Evolutionary conservation across 2,329 filamentous ascomycete genomes (phyloP), one percentile per base, ranked within the genome.

Genomic region (Gaeumannomyces tritici): DNA sequence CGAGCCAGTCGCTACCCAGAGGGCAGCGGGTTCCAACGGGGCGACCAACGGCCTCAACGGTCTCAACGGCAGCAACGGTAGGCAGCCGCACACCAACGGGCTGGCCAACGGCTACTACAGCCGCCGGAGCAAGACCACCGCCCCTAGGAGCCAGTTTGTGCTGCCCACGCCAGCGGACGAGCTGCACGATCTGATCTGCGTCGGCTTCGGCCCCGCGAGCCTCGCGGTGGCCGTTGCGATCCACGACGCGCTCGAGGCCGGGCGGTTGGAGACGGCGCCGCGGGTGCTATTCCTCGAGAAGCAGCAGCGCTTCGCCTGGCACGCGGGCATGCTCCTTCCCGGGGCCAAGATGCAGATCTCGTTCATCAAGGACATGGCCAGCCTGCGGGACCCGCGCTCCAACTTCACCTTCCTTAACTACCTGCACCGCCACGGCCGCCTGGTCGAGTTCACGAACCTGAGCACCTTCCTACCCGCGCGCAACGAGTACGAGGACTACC

Each of bases 281-380:
- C 91, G 89, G 72, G 87, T 96, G 4, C 83, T 90, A 57, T 98
- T 97, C 75, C 76, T 98, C 28, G 93, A 98, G 79, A 89, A 90
- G 74, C 93, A 98, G 75, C 71, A 80, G 35, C 78, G 82, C 59
- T 98, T 98, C 71, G 86, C 89, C 63, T 98, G 93, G 93, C 93
- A 98, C 74, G 87, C 91, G 0, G 93, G 93, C 64, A 98, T 98
- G 93, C 85, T 97, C 64, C 83, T 98, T 3, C 91, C 92, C 0
- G 93, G 92, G 6, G 90, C 93, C 61, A 92, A 89, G 77, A 98
- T 98, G 93, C 93, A 98, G 73, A 98, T 98, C 69, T 96, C 91
- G 12, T 98, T 96, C 78, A 83, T 98, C 77, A 98, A 98, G 78
- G 93, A 98, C 72, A 84, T 98, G 74, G 93, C 93, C 4, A 95